phyloP scores from a whole-genome alignment of 2,329 filamentous ascomycete species.

The Chaetomiaceae sp. region DNA sequence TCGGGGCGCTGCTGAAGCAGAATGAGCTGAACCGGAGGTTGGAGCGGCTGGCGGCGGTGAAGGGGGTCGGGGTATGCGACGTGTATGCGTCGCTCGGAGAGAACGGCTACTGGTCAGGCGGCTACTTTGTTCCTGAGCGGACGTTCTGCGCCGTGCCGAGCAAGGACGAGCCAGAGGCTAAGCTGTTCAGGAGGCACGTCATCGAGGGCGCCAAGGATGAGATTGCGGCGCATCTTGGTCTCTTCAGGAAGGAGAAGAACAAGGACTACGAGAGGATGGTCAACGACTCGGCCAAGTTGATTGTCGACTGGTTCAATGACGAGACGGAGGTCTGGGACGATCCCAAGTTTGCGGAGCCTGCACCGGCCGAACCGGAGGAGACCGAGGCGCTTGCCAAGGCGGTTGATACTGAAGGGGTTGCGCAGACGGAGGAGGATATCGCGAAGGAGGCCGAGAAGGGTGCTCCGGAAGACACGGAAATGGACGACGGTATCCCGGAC shows the following conservation, averaged over 20 bases:
- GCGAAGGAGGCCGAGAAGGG: constrained; percentile 7
- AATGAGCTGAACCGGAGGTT: constrained; percentile 68
- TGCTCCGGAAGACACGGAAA: constrained; percentile 14
- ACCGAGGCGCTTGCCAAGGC: constrained; percentile 27
- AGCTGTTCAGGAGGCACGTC: constrained; percentile 49
- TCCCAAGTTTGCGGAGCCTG: constrained; percentile 26
- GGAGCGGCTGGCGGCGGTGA: constrained; percentile 55
- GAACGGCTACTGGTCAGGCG: constrained; percentile 60
- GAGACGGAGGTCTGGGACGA: constrained; percentile 45
- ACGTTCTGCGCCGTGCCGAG: constrained; percentile 71
- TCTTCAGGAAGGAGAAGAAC: constrained; percentile 62
- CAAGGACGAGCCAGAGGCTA: constrained; percentile 39
- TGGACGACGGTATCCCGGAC: constrained; percentile 34
- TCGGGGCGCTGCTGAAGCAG: constrained; percentile 71
- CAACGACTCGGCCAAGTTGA: constrained; percentile 52
- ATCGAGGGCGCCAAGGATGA: constrained; percentile 67
- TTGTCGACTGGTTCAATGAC: constrained; percentile 53
- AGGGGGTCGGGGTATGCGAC: constrained; percentile 65
- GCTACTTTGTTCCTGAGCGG: constrained; percentile 59
- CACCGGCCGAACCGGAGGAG: constrained; percentile 25
- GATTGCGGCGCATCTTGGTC: constrained; percentile 64
- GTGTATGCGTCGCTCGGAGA: constrained; percentile 73
- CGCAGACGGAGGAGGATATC: not conserved
- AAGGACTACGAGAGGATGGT: constrained; percentile 61
- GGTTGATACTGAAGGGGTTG: constrained; percentile 18